Evolutionary conservation across 768 basidiomycete species (phyloP), one percentile per base, ranked within the genome.

Genomic region (Leucocoprinus birnbaumii): DNA sequence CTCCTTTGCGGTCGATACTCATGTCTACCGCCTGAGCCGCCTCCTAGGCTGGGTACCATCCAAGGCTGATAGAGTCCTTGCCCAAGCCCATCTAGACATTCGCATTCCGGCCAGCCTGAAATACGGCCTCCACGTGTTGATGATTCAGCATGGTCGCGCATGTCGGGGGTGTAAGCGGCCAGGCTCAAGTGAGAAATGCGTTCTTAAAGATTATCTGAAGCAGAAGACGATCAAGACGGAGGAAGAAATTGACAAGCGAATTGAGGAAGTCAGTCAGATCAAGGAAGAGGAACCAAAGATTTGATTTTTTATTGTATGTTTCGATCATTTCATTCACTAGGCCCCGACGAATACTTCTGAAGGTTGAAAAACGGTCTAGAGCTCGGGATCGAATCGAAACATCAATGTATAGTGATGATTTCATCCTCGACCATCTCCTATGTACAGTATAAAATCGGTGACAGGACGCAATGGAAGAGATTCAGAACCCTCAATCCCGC

Each of bases 1-100:
- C 43, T 79, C 80, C 0, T 85, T 85, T 53, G 81, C 84, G 0
- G 84, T 86, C 47, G 84, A 86, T 57, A 86, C 84, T 7, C 83
- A 85, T 57, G 78, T 86, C 22, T 85, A 76, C 60, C 71, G 83
- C 13, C 63, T 84, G 53, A 76, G 74, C 64, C 79, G 69, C 49
- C 53, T 84, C 6, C 66, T 83, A 10, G 77, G 75, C 0, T 81
- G 81, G 80, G 74, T 80, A 0, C 80, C 81, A 6, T 44, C 61
- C 7, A 69, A 62, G 22, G 77, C 81, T 14, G 75, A 82, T 61
- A 65, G 80, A 1, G 73, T 85, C 2, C 70, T 71, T 4, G 72
- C 84, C 1, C 84, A 84, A 65, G 81, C 80, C 10, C 83, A 84
- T 63, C 64, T 85, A 16, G 83, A 85, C 59, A 60, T 75, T 26